These are phyloP conservation scores for Microascus cirrosus DNA, from an alignment of 2,329 filamentous ascomycete species.

Conservation along the genomic window DNA sequence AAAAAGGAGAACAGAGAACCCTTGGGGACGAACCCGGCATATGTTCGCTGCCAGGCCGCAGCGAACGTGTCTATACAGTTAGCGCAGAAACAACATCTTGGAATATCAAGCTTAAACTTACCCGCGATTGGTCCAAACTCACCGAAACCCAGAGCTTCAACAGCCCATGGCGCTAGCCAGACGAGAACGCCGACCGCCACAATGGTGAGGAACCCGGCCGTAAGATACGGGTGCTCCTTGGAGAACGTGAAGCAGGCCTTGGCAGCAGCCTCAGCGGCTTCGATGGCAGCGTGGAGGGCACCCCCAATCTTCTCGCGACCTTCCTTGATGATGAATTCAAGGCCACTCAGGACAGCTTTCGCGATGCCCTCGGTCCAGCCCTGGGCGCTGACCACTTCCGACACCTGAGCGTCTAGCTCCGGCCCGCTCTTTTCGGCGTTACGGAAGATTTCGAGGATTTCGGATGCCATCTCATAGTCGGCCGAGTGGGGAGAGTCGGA, in stretches of 20 bases:
- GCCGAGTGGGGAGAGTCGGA: background rate
- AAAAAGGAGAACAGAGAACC: background rate
- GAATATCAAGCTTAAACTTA: background rate
- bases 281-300: slow-evolving; percentile 3
- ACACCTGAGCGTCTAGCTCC: slow-evolving; percentile 3
- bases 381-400: background rate
- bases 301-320: slow-evolving; percentile 5
- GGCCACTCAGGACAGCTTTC: slow-evolving; percentile 4
- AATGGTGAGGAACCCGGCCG: background rate
- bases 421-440: background rate
- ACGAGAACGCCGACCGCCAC: slow-evolving; percentile 7
- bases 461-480: background rate
- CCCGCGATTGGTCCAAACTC: slow-evolving; percentile 4
- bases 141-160: slow-evolving; percentile 8
- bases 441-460: background rate
- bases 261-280: slow-evolving; percentile 2
- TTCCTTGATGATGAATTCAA: slow-evolving; percentile 5
- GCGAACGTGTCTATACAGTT: background rate
- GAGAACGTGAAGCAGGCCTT: slow-evolving; percentile 2
- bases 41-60: background rate
- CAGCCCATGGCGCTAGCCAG: slow-evolving; percentile 6
- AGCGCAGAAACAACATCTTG: background rate
- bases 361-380: slow-evolving; percentile 8
- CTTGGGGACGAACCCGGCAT: background rate
- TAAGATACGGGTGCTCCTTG: slow-evolving; percentile 4